Evolutionary conservation across 345 rosid genomes (phyloP).

Genomic region (Excoecaria cochinchinensis): DNA sequence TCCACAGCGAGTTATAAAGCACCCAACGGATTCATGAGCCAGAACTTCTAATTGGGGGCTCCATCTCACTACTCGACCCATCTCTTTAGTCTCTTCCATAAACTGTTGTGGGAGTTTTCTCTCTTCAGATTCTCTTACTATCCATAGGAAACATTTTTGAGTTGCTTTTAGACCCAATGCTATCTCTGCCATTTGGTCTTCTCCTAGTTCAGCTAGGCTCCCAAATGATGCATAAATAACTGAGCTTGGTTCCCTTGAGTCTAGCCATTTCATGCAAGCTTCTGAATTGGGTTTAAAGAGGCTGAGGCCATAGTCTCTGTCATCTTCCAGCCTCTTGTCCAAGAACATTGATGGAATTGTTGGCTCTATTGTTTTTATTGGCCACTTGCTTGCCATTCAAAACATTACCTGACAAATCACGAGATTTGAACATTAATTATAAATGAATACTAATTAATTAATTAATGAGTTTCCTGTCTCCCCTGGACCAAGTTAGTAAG

Average conservation of each 20-base stretch:
- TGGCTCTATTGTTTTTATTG: conserved; percentile 31
- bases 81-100: conserved; percentile 27
- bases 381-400: conserved; percentile 13
- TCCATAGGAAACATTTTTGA: conserved; percentile 44
- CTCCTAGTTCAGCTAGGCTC: conserved; percentile 44
- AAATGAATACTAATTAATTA: no score
- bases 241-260: conserved; percentile 41
- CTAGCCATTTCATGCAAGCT: conserved; percentile 46
- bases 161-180: conserved; percentile 42
- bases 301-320: conserved; percentile 33
- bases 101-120: conserved; percentile 37
- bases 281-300: conserved; percentile 31
- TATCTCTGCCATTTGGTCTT: conserved; percentile 52
- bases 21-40: conserved; percentile 45
- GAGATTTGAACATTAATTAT: no score
- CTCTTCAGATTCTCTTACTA: conserved; percentile 53
- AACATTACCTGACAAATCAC: background rate
- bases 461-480: no score
- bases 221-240: conserved; percentile 62
- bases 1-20: conserved; percentile 61
- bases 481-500: no score
- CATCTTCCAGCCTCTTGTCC: conserved; percentile 29
- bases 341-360: conserved; percentile 37
- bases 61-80: conserved; percentile 48
- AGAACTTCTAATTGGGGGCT: conserved; percentile 52